Percentiles rank a stretch among this genome's conserved stretches.
phyloP scores from a whole-genome alignment of 225 moss, liverwort and hornwort species.

The Thuidium tamariscinum region DNA sequence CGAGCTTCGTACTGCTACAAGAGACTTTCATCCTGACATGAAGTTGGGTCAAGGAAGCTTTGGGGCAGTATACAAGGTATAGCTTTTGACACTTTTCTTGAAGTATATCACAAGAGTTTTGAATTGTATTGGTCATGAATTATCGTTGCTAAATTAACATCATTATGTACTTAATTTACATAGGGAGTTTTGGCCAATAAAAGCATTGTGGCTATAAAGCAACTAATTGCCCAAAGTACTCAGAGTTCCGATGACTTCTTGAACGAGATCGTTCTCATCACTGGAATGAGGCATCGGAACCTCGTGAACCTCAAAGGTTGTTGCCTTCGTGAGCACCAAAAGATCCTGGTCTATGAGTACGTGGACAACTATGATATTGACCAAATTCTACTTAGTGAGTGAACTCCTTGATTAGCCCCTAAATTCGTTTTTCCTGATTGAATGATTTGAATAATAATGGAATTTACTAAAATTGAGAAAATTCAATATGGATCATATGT shows the following conservation, averaged over 20 bases:
- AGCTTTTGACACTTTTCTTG: not conserved
- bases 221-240: not conserved
- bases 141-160: not conserved
- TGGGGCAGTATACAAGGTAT: not conserved
- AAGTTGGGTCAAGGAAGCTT: conserved; percentile 4
- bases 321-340: not conserved
- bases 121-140: not conserved
- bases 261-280: not conserved
- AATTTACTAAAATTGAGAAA: not conserved
- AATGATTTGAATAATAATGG: not conserved
- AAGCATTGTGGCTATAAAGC: not conserved
- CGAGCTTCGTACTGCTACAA: not conserved
- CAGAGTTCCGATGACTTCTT: not conserved
- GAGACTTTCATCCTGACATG: not conserved
- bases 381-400: not conserved
- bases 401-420: not conserved
- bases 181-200: not conserved
- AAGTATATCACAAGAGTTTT: not conserved
- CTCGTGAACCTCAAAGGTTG: not conserved
- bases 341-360: not conserved
- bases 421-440: not conserved
- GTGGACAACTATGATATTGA: not conserved
- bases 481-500: too few relatives aligned
- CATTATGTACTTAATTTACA: not conserved
- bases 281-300: not conserved